Conservation (phyloP, 1,284 basidiomycete genomes). For the Naganishia liquefaciens region DNA sequence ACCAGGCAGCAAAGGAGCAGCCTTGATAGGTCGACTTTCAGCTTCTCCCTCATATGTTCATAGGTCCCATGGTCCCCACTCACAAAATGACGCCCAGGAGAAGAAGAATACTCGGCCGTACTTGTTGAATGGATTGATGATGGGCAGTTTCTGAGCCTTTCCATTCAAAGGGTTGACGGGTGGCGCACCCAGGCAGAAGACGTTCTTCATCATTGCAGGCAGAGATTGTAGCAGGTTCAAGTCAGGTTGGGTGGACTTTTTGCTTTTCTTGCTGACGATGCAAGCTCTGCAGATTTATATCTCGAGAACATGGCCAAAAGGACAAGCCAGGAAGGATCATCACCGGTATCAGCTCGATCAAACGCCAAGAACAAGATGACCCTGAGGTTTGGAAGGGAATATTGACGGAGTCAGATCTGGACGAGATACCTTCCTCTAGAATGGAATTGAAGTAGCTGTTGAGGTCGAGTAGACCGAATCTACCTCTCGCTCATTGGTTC, state of each 20-base stretch:
- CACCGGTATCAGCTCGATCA: not conserved
- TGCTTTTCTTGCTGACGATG: not conserved
- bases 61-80: no score
- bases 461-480: not conserved
- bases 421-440: not conserved
- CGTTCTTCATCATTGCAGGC: constrained; percentile 22
- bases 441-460: no score
- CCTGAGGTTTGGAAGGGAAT: not conserved
- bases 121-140: constrained; percentile 60
- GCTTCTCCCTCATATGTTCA: no score
- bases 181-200: constrained; percentile 24
- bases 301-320: no score
- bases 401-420: not conserved
- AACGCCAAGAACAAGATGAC: not conserved
- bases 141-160: constrained; percentile 62
- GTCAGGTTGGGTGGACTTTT: not conserved
- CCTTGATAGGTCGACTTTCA: no score
- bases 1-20: constrained; percentile 57
- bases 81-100: constrained; percentile 57
- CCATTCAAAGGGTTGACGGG: constrained; percentile 60
- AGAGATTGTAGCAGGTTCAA: not conserved
- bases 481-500: not conserved
- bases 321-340: no score
- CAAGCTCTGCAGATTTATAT: not conserved
- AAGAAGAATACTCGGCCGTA: constrained; percentile 61